Evolutionary conservation across 805 yeast species (phyloP), one percentile per base, ranked within the genome.

Genomic region (Zygotorulaspora sp.): DNA sequence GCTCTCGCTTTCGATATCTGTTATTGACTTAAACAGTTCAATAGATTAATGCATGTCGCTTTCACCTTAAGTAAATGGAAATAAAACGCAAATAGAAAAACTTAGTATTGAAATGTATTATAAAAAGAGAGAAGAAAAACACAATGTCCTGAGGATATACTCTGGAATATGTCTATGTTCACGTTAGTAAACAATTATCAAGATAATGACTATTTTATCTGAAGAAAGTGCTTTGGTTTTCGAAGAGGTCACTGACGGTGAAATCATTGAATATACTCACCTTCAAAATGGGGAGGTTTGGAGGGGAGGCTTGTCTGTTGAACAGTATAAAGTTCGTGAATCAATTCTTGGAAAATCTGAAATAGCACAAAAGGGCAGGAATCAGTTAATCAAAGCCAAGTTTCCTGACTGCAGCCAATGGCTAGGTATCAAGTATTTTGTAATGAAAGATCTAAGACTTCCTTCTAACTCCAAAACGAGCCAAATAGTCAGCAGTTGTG

Each of bases 401-500:
- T 49, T 37, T 22, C 51, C 57, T 8, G 48, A 45, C 6, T 41
- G 41, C 5, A 32, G 43, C 24, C 39, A 53, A 30, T 47, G 50
- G 46, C 34, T 60, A 11, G 73, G 73, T 1, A 34, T 65, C 2
- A 62, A 53, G 40, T 63, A 65, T 44, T 70, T 60, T 42, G 56
- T 57, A 1, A 47, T 68, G 30, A 61, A 61, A 38, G 42, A 57
- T 54, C 30, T 43, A 30, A 38, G 24, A 10, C 27, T 56, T 19
- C 52, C 49, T n/a, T 49, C 39, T 11, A 47, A 52, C 2, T 43
- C 40, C 9, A 55, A 58, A 21, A 47, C 49, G 9, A 50, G 53
- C 20, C 66, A 66, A 35, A 63, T 68, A 30, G 71, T 68, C 11
- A 60, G 70, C 1, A 53, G 67, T 28, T 61, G 70, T 41, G 74